Evolutionary conservation across 2,329 filamentous ascomycete species (phyloP), one percentile per base, ranked within the genome.

Genomic region (Beauveria sp.): DNA sequence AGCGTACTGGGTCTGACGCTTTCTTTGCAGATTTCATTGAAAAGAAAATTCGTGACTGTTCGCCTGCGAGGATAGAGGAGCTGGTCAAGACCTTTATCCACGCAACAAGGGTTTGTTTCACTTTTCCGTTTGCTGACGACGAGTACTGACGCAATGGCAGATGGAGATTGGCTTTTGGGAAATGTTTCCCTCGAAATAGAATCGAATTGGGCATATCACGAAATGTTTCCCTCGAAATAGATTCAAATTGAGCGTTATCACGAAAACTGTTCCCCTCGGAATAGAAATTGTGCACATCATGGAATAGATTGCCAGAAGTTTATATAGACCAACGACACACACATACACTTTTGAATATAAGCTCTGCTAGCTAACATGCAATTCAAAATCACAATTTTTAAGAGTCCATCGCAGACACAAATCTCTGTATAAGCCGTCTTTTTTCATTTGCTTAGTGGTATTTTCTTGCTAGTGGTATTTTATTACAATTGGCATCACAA

Each of bases 81-180:
- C 76, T 98, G 55, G 85, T 93, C 51, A 80, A 84, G 65, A 91
- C 97, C 56, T 97, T 97, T 70, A 85, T 92, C 52, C 88, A 92
- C 67, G 91, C 89, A n/a, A 96, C 91, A 18, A 89, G 87, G 79
- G 89, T 91, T 72, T 74, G 81, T 70, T 53, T 38, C 3, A 38
- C 38, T 18, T 18, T 20, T 18, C 9, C 20, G 5, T 7, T 14
- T 38, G 5, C 5, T 7, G 18, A 34, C 1, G 5, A 18, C 22
- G 16, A 46, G 3, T 51, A 7, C 4, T 28, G 22, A 2, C 9
- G 10, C 1, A 4, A 18, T 1, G 1, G 8, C 34, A 81, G 79
- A 80, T 82, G 78, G 79, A 82, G 63, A 80, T 81, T 68, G 79
- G 78, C 0, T 81, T 82, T 68, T 82, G 79, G 79, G 78, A 81